Conservation (phyloP, 352 stramenopile species). For the Pythium oligandrum region DNA sequence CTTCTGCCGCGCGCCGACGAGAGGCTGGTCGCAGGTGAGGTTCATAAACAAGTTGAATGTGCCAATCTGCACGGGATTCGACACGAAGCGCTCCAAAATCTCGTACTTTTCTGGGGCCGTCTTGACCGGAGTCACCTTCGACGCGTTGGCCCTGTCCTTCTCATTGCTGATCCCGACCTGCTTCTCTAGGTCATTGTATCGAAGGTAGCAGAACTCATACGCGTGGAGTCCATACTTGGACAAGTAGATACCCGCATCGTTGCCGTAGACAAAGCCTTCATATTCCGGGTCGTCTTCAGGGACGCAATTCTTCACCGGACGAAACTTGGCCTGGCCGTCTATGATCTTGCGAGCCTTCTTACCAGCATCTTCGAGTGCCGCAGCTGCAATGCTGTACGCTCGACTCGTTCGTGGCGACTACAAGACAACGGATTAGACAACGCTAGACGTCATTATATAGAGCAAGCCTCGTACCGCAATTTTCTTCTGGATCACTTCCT, state of each 20-base stretch:
- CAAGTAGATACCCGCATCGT: slow-evolving; percentile 52
- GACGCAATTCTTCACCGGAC: slow-evolving; percentile 36
- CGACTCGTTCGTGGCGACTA: slow-evolving; percentile 22
- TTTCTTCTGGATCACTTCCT: slow-evolving; percentile 21
- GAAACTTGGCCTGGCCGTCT: slow-evolving; percentile 44
- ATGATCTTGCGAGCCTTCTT: slow-evolving; percentile 42
- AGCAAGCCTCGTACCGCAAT: no score
- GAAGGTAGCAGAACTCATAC: slow-evolving; percentile 60
- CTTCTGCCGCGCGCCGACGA: slow-evolving; percentile 35
- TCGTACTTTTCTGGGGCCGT: slow-evolving; percentile 27
- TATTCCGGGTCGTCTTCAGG: slow-evolving; percentile 14
- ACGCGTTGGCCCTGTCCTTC: slow-evolving; percentile 17
- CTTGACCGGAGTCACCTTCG: slow-evolving; percentile 10
- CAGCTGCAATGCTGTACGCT: slow-evolving; percentile 16
- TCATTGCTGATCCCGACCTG: slow-evolving; percentile 17
- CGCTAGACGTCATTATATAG: background rate
- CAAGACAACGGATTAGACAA: background rate
- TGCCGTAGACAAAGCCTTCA: slow-evolving; percentile 46
- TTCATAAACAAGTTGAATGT: slow-evolving; percentile 68
- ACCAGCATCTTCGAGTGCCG: slow-evolving; percentile 24
- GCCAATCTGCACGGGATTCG: slow-evolving; percentile 47
- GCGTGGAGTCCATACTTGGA: slow-evolving; percentile 55
- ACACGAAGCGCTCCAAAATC: slow-evolving; percentile 40
- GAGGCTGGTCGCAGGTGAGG: slow-evolving; percentile 39
- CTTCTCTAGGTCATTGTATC: slow-evolving; percentile 29